Evolutionary conservation across 768 basidiomycete species (phyloP).

Genomic region (Phlebiopsis flavidoalba): DNA sequence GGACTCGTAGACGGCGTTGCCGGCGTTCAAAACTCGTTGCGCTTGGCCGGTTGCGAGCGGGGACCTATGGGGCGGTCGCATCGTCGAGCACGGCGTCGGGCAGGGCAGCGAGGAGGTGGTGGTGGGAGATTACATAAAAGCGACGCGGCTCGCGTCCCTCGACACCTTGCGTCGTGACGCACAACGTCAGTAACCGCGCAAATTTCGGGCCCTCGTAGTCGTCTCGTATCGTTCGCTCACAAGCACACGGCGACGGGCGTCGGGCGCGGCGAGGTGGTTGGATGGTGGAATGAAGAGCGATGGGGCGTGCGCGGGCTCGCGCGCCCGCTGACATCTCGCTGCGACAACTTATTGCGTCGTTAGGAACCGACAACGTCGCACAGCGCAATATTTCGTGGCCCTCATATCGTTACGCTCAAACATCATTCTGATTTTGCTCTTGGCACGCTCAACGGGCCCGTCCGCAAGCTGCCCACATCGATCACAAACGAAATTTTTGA

Average conservation of each 20-base stretch:
- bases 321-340: no score
- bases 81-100: constrained; percentile 16
- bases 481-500: no score
- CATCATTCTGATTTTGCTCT: neutral
- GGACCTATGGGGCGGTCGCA: constrained; percentile 60
- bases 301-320: no score
- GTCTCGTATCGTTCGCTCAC: no score
- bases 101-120: constrained; percentile 6
- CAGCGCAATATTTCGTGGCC: no score
- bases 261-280: no score
- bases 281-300: no score
- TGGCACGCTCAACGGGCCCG: neutral
- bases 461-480: no score
- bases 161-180: constrained; percentile 4
- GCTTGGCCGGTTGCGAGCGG: constrained; percentile 56
- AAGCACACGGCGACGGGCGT: no score
- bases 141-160: neutral
- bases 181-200: constrained; percentile 8
- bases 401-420: neutral
- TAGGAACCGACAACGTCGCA: no score
- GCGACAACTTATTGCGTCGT: no score
- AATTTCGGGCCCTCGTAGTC: no score
- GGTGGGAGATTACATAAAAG: constrained; percentile 10
- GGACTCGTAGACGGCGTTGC: constrained; percentile 67
- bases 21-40: constrained; percentile 31